A percentile compares a stretch with the other conserved stretches of the same genome.
These are phyloP conservation scores for Fragilaria crotonensis DNA, from an alignment of 108 stramenopile species.

Conservation along the genomic window DNA sequence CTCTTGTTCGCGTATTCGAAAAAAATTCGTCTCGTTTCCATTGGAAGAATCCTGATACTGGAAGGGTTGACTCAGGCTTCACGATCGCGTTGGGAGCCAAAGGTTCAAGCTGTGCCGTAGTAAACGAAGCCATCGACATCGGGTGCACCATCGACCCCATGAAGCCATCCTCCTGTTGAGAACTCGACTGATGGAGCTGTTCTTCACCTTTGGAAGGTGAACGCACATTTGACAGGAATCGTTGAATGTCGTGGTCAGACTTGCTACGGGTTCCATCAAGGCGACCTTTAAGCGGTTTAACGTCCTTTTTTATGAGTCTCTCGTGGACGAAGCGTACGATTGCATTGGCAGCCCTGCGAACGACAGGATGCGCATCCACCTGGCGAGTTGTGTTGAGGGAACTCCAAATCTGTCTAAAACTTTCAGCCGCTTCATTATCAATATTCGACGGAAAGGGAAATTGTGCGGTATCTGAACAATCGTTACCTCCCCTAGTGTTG, in stretches of 20 bases:
- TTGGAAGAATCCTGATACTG: slow-evolving; percentile 57
- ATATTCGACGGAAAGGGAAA: slow-evolving; percentile 45
- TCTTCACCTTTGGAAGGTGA: not conserved
- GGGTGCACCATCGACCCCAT: not conserved
- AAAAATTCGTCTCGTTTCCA: slow-evolving; percentile 67
- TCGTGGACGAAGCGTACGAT: slow-evolving; percentile 76
- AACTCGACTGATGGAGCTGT: not conserved
- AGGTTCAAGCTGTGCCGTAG: not conserved
- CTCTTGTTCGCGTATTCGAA: not conserved
- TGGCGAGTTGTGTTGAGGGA: slow-evolving; percentile 50
- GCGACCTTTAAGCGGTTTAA: not conserved
- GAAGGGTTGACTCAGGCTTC: slow-evolving; percentile 29
- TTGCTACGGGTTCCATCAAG: not conserved
- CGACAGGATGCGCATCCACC: slow-evolving; percentile 69
- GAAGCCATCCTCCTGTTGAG: not conserved
- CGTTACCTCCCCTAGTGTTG: slow-evolving; percentile 9
- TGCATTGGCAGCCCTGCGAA: slow-evolving; percentile 42
- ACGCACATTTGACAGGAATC: not conserved
- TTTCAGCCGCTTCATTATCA: slow-evolving; percentile 25
- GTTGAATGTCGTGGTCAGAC: not conserved
- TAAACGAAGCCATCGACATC: not conserved
- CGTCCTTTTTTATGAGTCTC: not conserved
- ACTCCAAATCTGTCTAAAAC: slow-evolving; percentile 65
- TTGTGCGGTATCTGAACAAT: not conserved
- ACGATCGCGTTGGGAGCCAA: not conserved